Evolutionary conservation across 352 stramenopile genomes (phyloP), one percentile per base, ranked within the genome.

Genomic region (Thraustotheca clavata): DNA sequence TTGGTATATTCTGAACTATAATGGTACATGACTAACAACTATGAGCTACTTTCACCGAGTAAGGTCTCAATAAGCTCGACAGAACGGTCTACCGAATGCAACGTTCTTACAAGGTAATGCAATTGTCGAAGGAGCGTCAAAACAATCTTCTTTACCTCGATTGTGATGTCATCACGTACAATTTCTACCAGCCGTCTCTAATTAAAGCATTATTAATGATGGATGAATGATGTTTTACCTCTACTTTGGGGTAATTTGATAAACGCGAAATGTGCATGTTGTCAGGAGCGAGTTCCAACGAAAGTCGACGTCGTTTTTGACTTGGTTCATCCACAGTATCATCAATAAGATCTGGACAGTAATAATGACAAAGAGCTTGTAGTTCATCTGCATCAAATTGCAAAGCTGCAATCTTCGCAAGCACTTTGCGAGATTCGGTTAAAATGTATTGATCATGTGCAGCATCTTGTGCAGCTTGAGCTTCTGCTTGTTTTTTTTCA

Each of bases 301-400:
- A 65, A 8, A 65, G 57, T 43, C 57, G 38, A 22, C 57, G 57
- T 0, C 57, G 57, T 26, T 65, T 65, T 27, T 8, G 29, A 9
- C 35, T 32, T 8, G 38, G 57, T n/a, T 35, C 9, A 9, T n/a
- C 22, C 14, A 7, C 20, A 29, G 24, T 38, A 7, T 43, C 31
- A 22, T 24, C 6, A 60, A 31, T 43, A 2, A 65, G 47, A n/a
- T 65, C 57, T n/a, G 57, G 35, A 46, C 57, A 65, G 41, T 65
- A 65, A 46, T 65, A 65, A n/a, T 43, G 35, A 54, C 57, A 65
- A 4, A 65, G 57, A 27, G 57, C 57, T 12, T 65, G 46, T 3
- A 65, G 27, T 41, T 65, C 57, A 46, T 65, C 57, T 33, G 57
- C 38, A 33, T 65, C 57, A 22, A 65, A 65, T 8, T 24, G 24